A percentile compares a stretch with the other conserved stretches of the same genome.
These are phyloP conservation scores for Vitrella brassicaformis DNA, from an alignment of 73 alveolate species.

Conservation along the genomic window DNA sequence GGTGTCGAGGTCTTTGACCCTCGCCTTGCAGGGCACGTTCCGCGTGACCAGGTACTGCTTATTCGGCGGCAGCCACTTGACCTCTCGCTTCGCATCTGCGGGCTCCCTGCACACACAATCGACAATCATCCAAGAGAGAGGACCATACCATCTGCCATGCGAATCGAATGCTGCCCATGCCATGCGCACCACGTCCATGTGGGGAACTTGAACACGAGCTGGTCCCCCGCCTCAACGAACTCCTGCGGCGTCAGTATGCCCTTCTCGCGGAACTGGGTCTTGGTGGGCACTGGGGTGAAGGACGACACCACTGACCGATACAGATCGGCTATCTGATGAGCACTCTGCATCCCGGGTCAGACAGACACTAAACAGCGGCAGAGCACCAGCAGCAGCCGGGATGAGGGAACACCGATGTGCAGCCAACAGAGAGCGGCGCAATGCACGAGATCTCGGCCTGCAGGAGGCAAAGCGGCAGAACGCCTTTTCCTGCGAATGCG, in stretches of 20 bases:
- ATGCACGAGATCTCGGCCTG: too few relatives aligned
- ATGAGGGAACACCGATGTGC: too few relatives aligned
- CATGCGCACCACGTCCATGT: constrained; percentile 82
- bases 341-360: neutral
- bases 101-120: too few relatives aligned
- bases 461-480: too few relatives aligned
- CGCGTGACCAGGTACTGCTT: constrained; percentile 72
- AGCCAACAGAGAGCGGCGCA: too few relatives aligned
- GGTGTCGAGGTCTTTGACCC: constrained; percentile 49
- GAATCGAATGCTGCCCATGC: too few relatives aligned
- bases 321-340: neutral
- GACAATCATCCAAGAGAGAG: too few relatives aligned
- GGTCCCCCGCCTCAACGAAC: constrained; percentile 82
- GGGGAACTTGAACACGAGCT: constrained; percentile 66
- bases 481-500: too few relatives aligned
- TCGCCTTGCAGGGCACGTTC: constrained; percentile 63
- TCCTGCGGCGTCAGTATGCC: constrained; percentile 66
- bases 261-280: neutral
- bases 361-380: too few relatives aligned
- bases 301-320: neutral
- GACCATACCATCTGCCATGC: too few relatives aligned
- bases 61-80: constrained; percentile 49
- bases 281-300: neutral
- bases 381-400: too few relatives aligned
- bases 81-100: neutral